Evolutionary conservation across 23 red algal species (phyloP), one percentile per base, ranked within the genome.

Genomic region (Gracilaria vermiculophylla): DNA sequence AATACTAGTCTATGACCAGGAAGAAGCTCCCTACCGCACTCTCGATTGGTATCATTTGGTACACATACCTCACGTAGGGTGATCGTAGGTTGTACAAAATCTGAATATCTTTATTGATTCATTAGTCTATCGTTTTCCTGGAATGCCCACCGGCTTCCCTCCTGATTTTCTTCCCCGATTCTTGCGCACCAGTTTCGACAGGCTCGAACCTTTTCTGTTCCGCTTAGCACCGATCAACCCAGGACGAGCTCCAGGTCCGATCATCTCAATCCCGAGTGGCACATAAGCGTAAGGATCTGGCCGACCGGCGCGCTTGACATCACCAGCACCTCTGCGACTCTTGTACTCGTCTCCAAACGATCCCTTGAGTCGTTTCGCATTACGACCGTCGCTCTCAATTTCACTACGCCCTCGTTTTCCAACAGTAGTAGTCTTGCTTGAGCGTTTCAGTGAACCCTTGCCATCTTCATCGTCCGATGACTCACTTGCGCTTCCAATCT

Each of bases 271-370:
- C 35, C 87, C 87, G 42, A 95, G 77, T 7, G 93, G 93, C 27
- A 95, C 62, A 56, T 95, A 95, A 20, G 93, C 93, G 43, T 76
- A 95, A 28, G 93, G 93, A 81, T 95, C 93, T 19, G 93, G 83
- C 9, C 76, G 44, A 41, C 81, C 80, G 2, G 78, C 44, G 15
- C 93, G 78, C 60, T 89, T 88, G 14, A 95, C 84, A 37, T 95
- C 93, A 48, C 93, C 93, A 33, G 76, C 28, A 14, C 53, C 93
- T 23, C 85, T 62, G 16, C 62, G 58, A 19, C 65, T 69, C 34
- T 70, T 44, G 52, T 91, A 95, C 44, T 90, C 85, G 5, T 77
- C 93, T 16, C 93, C 93, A 76, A 85, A 78, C 40, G 81, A 85
- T 27, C 90, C 90, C 33, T 77, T 84, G 80, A 69, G 33, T 44